Base-by-base conservation (phyloP, 768 basidiomycete genomes). In the Termitomyces sp. region DNA sequence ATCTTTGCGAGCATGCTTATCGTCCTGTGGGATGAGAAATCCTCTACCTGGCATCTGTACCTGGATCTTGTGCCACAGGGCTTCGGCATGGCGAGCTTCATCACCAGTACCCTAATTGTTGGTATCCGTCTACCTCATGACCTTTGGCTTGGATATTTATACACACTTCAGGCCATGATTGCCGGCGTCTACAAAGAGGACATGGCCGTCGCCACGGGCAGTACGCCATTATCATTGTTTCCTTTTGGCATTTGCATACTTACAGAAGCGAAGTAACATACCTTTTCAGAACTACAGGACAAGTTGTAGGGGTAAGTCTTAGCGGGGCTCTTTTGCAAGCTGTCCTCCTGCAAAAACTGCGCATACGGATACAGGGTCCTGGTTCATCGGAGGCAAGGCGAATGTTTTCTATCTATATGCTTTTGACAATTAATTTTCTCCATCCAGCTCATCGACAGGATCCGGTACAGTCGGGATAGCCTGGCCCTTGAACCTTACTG, bases 281-380 rank as follows among this genome's bases (percentile, higher is more conserved):
- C 74, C 80, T 97, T 51, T 96, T 96, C 79, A 81, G 96, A 64
- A 95, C 94, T 8, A 91, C 92, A 18, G 96, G 96, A 3, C 96
- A 98, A 78, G 97, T 97, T 24, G 81, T 98, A 58, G 97, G 96
- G 39, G 96, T 99, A 57, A 91, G 92, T 67, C 77, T 96, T 50
- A 88, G 88, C 66, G 92, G 94, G 22, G 89, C 93, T 0, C 72
- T 98, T 32, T 76, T 96, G 36, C 96, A 99, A 74, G 83, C 84
- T 6, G 81, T 96, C 39, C 80, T 99, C 44, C 75, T 88, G 33
- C 73, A 78, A 52, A 85, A 91, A 69, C 78, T 99, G 58, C 83
- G 84, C 59, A 75, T 81, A 63, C 83, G 88, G 55, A 96, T 99
- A 66, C 83, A 80, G 7, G 96, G 92, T 0, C 87, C 90, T 49